A percentile compares a stretch with the other conserved stretches of the same genome.
Evolutionary conservation across 306 rosid genomes (phyloP).

Genomic region (Biancaea sappan): DNA sequence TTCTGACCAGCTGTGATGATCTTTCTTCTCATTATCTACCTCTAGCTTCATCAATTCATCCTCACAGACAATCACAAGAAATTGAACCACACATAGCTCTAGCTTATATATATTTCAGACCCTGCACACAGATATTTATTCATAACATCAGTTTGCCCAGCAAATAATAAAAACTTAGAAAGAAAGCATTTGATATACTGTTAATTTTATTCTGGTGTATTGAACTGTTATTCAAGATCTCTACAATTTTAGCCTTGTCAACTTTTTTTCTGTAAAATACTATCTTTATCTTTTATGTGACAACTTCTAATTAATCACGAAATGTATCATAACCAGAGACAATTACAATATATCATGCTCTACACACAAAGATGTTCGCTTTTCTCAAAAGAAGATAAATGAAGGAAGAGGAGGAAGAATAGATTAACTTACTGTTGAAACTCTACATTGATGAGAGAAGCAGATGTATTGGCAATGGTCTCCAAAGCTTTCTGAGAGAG

Average conservation of each 20-base stretch:
- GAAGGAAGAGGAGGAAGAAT: not conserved
- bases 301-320: too few species aligned
- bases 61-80: not conserved
- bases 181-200: too few species aligned
- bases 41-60: not conserved
- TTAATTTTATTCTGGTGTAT: too few species aligned
- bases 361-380: too few species aligned
- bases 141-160: not conserved
- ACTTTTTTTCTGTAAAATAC: too few species aligned
- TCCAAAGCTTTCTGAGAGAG: constrained; percentile 62
- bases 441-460: constrained; percentile 52
- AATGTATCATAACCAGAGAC: too few species aligned
- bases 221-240: too few species aligned
- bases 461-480: constrained; percentile 50
- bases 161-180: not conserved
- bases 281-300: too few species aligned
- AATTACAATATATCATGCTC: too few species aligned
- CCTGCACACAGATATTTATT: constrained; percentile 26
- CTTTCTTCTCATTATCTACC: not conserved
- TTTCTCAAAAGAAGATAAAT: not conserved
- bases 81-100: not conserved
- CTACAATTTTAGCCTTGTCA: too few species aligned
- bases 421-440: constrained; percentile 62
- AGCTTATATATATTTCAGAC: constrained; percentile 4
- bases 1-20: not conserved